Conservation (phyloP, 2,329 filamentous ascomycete genomes). For the Hyphodiscus sp. region DNA sequence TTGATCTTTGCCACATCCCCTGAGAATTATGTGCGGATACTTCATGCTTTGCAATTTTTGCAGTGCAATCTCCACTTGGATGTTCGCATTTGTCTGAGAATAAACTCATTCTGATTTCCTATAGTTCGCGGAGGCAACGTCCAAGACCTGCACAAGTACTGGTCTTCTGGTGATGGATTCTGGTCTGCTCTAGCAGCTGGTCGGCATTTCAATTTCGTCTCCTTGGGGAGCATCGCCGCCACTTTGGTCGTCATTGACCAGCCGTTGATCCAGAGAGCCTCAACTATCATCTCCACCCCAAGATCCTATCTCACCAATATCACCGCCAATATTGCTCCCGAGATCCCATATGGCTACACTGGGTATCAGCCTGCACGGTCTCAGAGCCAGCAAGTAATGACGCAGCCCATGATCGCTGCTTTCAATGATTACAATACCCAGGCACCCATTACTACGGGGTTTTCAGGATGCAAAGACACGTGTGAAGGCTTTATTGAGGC, state of each 20-base stretch:
- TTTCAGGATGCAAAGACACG: conserved; percentile 5
- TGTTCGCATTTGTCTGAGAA: no score
- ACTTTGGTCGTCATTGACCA: conserved; percentile 11
- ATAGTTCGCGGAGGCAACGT: conserved; percentile 3
- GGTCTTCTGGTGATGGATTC: conserved; percentile 8
- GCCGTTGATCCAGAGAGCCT: conserved; percentile 15
- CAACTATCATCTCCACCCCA: conserved; percentile 1
- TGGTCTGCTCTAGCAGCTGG: conserved; percentile 10
- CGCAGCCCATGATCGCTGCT: conserved; percentile 5
- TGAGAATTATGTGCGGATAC: no score
- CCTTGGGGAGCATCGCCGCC: conserved; percentile 6
- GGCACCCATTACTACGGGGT: conserved; percentile 4
- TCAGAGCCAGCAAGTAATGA: conserved; percentile 3
- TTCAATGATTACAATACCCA: conserved; percentile 3
- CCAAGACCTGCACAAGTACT: conserved; percentile 5
- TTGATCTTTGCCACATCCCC: no score
- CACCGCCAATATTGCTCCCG: conserved; percentile 4
- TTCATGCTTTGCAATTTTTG: no score
- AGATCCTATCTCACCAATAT: neutral
- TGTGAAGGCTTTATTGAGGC: conserved; percentile 5
- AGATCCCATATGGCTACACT: conserved; percentile 11
- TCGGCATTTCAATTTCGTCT: conserved; percentile 5
- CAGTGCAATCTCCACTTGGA: no score
- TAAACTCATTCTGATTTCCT: no score
- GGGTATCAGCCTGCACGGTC: conserved; percentile 3